A percentile compares a stretch with the other conserved stretches of the same genome.
phyloP scores from a whole-genome alignment of 495 filamentous ascomycete genomes.

The Penicillium samsonianum region DNA sequence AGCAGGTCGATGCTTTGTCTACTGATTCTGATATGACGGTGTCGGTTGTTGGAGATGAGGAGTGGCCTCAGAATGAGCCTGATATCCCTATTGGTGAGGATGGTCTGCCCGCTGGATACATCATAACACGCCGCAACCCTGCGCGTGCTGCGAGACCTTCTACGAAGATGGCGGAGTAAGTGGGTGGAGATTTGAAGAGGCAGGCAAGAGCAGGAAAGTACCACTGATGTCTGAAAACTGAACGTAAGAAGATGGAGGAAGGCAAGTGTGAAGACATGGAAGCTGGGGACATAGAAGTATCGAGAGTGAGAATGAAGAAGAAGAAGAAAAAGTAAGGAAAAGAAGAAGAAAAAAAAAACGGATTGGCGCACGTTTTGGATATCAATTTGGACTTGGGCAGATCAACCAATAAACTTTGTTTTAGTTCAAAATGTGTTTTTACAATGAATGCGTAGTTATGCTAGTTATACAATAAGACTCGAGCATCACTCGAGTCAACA shows the following conservation, averaged over 20 bases:
- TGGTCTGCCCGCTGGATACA: neutral
- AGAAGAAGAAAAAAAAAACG: neutral
- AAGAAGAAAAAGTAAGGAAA: neutral
- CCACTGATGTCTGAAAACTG: neutral
- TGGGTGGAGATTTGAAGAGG: neutral
- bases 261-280: neutral
- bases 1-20: neutral
- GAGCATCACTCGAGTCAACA: neutral
- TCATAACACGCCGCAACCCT: conserved; percentile 14
- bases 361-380: neutral
- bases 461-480: conserved; percentile 19
- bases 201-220: neutral
- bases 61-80: neutral
- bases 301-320: neutral
- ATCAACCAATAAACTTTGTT: neutral
- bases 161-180: conserved; percentile 5
- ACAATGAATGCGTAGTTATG: conserved; percentile 11
- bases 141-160: conserved; percentile 12
- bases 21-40: conserved; percentile 7
- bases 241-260: neutral
- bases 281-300: neutral
- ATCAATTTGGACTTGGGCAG: neutral
- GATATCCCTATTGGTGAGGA: neutral
- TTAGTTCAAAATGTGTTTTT: conserved; percentile 8
- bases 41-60: neutral